phyloP scores from a whole-genome alignment of 768 basidiomycete species.

The Royoungia palumana region DNA sequence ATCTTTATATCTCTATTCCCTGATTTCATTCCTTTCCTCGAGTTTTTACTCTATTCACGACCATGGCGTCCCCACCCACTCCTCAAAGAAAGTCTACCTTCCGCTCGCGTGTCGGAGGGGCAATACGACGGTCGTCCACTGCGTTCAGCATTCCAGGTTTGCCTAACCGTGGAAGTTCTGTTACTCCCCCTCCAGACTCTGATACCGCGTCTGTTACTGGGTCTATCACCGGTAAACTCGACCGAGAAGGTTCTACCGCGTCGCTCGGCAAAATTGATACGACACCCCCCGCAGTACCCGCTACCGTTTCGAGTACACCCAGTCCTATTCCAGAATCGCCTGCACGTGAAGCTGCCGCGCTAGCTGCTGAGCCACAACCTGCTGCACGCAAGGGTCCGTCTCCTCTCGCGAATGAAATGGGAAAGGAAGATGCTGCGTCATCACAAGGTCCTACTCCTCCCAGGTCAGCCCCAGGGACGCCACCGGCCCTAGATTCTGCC shows the following conservation, averaged over 20 bases:
- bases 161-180: slow-evolving; percentile 29
- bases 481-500: slow-evolving; percentile 15
- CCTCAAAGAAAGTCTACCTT: slow-evolving; percentile 40
- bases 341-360: slow-evolving; percentile 49
- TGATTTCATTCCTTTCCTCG: slow-evolving; percentile 9
- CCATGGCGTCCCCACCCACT: slow-evolving; percentile 27
- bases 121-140: slow-evolving; percentile 60
- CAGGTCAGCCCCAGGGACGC: slow-evolving; percentile 20
- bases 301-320: slow-evolving; percentile 34
- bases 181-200: slow-evolving; percentile 26
- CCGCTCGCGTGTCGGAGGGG: slow-evolving; percentile 59
- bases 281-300: slow-evolving; percentile 24
- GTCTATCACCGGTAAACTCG: slow-evolving; percentile 28
- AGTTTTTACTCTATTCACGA: slow-evolving; percentile 15
- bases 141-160: slow-evolving; percentile 41
- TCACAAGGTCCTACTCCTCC: slow-evolving; percentile 14
- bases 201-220: slow-evolving; percentile 25
- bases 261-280: slow-evolving; percentile 35
- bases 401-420: slow-evolving; percentile 37
- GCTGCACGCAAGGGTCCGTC: slow-evolving; percentile 37
- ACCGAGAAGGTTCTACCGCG: slow-evolving; percentile 27
- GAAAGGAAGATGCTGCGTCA: slow-evolving; percentile 16
- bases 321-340: slow-evolving; percentile 74
- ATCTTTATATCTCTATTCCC: slow-evolving; percentile 1
- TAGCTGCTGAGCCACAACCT: slow-evolving; percentile 29